Evolutionary conservation across 2,329 filamentous ascomycete species (phyloP).

Genomic region (Hymenoscyphus fraxineus): DNA sequence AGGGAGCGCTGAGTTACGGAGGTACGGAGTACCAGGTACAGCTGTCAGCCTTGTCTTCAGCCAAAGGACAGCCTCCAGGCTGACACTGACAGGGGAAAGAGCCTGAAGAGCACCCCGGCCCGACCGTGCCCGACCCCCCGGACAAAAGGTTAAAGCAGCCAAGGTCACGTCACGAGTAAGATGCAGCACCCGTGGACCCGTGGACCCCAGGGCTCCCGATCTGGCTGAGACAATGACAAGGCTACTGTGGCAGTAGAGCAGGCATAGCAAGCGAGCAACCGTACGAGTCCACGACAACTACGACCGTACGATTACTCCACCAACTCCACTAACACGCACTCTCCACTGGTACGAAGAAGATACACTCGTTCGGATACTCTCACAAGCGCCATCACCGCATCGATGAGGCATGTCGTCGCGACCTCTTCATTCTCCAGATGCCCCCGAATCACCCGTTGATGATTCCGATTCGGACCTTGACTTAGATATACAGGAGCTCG

Average conservation of each 20-base stretch:
- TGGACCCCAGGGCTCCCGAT: background rate
- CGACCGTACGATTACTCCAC: background rate
- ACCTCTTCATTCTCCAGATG: slow-evolving; percentile 34
- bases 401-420: slow-evolving; percentile 38
- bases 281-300: background rate
- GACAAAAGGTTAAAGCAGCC: too few species aligned
- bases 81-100: too few species aligned
- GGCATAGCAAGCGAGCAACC: too few species aligned
- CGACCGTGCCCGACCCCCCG: too few species aligned
- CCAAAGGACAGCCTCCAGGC: too few species aligned
- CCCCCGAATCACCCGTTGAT: slow-evolving; percentile 59
- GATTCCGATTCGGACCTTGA: slow-evolving; percentile 76
- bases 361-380: background rate
- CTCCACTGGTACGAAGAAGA: background rate
- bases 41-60: too few species aligned
- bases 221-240: slow-evolving; percentile 22
- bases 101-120: too few species aligned
- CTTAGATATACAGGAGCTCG: slow-evolving; percentile 75
- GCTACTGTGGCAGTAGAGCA: slow-evolving; percentile 16
- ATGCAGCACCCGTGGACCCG: too few species aligned
- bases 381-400: slow-evolving; percentile 26
- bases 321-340: background rate
- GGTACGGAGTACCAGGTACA: too few species aligned
- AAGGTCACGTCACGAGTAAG: too few species aligned
- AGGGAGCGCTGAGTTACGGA: too few species aligned